Conservation (phyloP, 2,329 filamentous ascomycete genomes). For the Lachnellula subtilissima region DNA sequence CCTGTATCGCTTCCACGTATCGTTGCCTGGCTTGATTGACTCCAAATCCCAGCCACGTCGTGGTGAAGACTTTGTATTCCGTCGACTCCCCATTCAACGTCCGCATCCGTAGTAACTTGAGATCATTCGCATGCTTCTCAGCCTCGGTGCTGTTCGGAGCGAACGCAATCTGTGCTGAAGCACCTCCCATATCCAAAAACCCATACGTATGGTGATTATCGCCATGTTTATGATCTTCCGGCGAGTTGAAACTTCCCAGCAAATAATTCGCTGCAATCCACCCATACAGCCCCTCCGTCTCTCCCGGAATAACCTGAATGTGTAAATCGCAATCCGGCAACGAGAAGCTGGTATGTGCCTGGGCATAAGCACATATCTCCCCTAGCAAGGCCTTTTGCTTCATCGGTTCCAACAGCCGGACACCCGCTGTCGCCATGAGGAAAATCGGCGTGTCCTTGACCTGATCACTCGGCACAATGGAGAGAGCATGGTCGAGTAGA, state of each 20-base stretch:
- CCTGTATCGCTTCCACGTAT: slow-evolving; percentile 73
- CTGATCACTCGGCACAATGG: slow-evolving; percentile 70
- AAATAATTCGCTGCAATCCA: slow-evolving; percentile 98
- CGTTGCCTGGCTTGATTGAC: slow-evolving; percentile 85
- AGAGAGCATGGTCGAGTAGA: slow-evolving; percentile 76
- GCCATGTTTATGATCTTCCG: slow-evolving; percentile 70
- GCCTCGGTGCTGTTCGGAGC: slow-evolving; percentile 90
- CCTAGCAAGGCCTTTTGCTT: slow-evolving; percentile 70
- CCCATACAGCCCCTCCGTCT: slow-evolving; percentile 92
- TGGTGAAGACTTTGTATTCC: slow-evolving; percentile 89
- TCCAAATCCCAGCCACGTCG: slow-evolving; percentile 96
- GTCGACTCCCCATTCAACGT: slow-evolving; percentile 70
- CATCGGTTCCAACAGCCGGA: slow-evolving; percentile 73
- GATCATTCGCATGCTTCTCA: slow-evolving; percentile 79
- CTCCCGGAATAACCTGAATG: slow-evolving; percentile 90
- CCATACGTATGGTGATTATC: slow-evolving; percentile 92
- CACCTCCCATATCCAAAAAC: slow-evolving; percentile 97
- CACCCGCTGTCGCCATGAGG: slow-evolving; percentile 90
- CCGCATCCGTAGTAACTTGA: slow-evolving; percentile 80
- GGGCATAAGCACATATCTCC: slow-evolving; percentile 79
- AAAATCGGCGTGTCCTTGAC: slow-evolving; percentile 86
- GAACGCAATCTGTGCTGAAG: slow-evolving; percentile 96
- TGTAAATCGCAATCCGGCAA: slow-evolving; percentile 87
- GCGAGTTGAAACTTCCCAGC: slow-evolving; percentile 80
- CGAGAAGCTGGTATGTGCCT: slow-evolving; percentile 70